These are phyloP conservation scores for Flaveria floridana DNA, from an alignment of 140 eudicot genomes.

Conservation along the genomic window DNA sequence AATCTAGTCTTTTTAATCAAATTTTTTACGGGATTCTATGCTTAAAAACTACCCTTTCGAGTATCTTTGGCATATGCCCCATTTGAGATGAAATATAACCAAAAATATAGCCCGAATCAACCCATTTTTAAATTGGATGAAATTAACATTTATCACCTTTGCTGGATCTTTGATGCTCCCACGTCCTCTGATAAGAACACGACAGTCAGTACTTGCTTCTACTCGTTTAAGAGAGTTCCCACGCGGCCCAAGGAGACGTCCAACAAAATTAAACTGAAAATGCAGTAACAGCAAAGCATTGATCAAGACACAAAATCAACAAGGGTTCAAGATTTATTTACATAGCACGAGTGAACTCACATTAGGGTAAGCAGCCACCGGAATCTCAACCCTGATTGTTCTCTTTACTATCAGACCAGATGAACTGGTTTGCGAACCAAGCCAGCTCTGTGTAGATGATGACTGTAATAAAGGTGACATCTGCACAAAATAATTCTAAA, in stretches of 20 bases:
- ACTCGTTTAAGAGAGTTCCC: constrained; percentile 97
- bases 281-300: constrained; percentile 2
- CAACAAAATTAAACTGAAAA: constrained; percentile 86
- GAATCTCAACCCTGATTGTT: constrained; percentile 91
- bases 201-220: constrained; percentile 94
- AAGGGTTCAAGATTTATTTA: constrained; percentile 2
- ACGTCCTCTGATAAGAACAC: constrained; percentile 95
- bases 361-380: constrained; percentile 85
- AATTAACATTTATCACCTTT: constrained; percentile 52
- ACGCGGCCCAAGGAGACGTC: constrained; percentile 98
- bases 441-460: constrained; percentile 83
- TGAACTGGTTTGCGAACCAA: constrained; percentile 89
- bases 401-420: constrained; percentile 85
- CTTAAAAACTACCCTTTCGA: neutral
- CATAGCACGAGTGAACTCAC: constrained; percentile 39
- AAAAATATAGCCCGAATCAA: neutral
- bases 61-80: neutral
- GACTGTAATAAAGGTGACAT: constrained; percentile 74
- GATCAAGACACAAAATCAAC: constrained; percentile 21
- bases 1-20: neutral
- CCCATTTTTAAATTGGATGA: neutral
- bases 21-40: neutral
- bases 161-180: constrained; percentile 98
- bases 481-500: constrained; percentile 50
- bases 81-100: neutral